phyloP scores from a whole-genome alignment of 805 yeast genomes.

The Nakazawaea molendinolei region DNA sequence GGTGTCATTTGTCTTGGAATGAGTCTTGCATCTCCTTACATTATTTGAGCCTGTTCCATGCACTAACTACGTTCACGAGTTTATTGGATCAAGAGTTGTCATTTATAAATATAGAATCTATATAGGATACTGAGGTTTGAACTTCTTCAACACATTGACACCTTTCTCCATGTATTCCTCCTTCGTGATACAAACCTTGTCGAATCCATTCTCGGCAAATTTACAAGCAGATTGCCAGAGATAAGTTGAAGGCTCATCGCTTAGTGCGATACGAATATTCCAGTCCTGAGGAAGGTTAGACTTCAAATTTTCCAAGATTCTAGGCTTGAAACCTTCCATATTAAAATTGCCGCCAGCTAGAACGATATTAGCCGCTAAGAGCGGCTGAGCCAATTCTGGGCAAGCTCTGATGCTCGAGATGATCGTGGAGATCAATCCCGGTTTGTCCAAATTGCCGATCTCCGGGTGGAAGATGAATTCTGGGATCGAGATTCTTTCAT shows the following conservation, averaged over 20 bases:
- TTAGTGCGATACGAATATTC: conserved; percentile 42
- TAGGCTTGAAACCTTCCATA: conserved; percentile 55
- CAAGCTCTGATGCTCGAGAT: conserved; percentile 61
- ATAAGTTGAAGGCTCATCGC: conserved; percentile 25
- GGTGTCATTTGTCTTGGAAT: conserved; percentile 5
- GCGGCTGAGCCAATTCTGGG: conserved; percentile 69
- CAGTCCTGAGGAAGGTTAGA: conserved; percentile 68
- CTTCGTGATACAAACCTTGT: conserved; percentile 55
- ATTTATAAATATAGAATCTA: conserved; percentile 32
- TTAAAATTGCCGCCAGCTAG: conserved; percentile 80
- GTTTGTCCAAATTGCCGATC: conserved; percentile 66
- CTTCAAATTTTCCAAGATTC: conserved; percentile 57
- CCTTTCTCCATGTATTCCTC: conserved; percentile 89
- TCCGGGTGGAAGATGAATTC: conserved; percentile 86
- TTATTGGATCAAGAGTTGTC: no score
- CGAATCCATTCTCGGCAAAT: conserved; percentile 34
- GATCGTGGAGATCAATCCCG: conserved; percentile 69
- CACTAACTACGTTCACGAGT: no score
- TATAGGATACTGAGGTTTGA: conserved; percentile 3
- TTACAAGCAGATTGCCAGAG: conserved; percentile 55
- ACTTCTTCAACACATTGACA: conserved; percentile 28
- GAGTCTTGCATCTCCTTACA: background rate
- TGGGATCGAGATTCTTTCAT: conserved; percentile 85
- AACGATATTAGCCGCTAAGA: conserved; percentile 72
- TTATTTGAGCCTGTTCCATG: no score